phyloP scores from a whole-genome alignment of 2,329 filamentous ascomycete genomes.

The Trichoderma sp. region DNA sequence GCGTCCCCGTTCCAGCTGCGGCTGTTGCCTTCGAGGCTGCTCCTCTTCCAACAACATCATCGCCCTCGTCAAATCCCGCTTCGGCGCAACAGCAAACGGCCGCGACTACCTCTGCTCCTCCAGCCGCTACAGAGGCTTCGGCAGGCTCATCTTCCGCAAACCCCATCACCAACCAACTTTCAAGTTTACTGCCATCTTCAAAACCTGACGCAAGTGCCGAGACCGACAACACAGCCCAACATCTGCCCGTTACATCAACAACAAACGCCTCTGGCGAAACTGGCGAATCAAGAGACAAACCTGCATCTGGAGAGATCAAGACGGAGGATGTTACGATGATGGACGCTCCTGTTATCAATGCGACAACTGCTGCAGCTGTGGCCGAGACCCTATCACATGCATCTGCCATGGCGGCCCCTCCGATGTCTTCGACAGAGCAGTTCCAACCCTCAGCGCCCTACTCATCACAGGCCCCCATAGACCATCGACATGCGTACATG shows the following conservation, averaged over 20 bases:
- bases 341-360: slow-evolving; percentile 29
- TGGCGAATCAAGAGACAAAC: neutral
- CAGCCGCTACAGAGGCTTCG: neutral
- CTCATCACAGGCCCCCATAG: slow-evolving; percentile 40
- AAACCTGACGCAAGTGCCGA: slow-evolving; percentile 2
- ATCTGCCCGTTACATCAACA: slow-evolving; percentile 17
- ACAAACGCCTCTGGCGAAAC: slow-evolving; percentile 1
- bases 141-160: slow-evolving; percentile 1
- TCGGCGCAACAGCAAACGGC: slow-evolving; percentile 12
- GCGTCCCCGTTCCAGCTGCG: neutral
- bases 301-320: neutral
- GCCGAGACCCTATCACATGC: slow-evolving; percentile 15
- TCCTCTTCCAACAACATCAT: neutral
- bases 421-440: slow-evolving; percentile 34
- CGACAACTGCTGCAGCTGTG: slow-evolving; percentile 19
- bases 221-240: slow-evolving; percentile 7
- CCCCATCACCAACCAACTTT: slow-evolving; percentile 5
- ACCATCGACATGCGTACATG: slow-evolving; percentile 48
- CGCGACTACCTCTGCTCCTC: neutral
- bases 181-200: slow-evolving; percentile 27
- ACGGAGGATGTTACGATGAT: slow-evolving; percentile 31
- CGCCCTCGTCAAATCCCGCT: slow-evolving; percentile 1
- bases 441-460: slow-evolving; percentile 42
- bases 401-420: slow-evolving; percentile 24
- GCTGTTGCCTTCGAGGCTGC: neutral